Evolutionary conservation across 441 rosid genomes (phyloP), one percentile per base, ranked within the genome.

Genomic region (Iberis amara): DNA sequence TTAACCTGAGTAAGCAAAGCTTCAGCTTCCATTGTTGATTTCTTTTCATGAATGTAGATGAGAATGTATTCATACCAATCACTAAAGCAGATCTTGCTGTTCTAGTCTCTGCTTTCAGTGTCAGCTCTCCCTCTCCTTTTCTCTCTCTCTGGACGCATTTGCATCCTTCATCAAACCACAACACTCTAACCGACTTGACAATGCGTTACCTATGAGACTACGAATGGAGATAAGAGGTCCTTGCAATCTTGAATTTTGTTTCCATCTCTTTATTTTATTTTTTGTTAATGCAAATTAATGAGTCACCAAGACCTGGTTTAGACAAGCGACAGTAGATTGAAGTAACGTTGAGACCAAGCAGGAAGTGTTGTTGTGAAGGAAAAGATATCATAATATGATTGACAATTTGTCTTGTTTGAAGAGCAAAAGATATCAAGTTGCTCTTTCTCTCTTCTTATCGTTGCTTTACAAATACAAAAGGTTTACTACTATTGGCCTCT

Each of bases 41-140:
- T 47, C 81, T 82, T 51, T 24, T n/a, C n/a, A n/a, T 76, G 60
- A 91, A 83, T 68, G 7, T 85, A 67, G 94, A 87, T 36, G 94
- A 88, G 63, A 88, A 47, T 71, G 82, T 91, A 42, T 81, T 80
- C 55, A 85, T 91, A 68, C 96, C 96, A 2, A 51, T 88, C 60
- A 85, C 85, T 32, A 82, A 71, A 64, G 98, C 85, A 21, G 98
- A 91, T 73, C 81, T 63, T 55, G 62, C 96, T 9, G 87, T 85
- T 73, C 87, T 91, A 43, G 32, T 68, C 53, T 73, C 94, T 9
- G 94, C 91, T 44, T 88, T 85, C 74, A 81, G 69, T 28, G 98
- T 91, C 59, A 39, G 79, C 39, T 11, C 59, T 47, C 24, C 61
- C 13, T 24, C 33, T 31, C 53, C 37, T 37, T 15, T 9, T 23